phyloP scores from a whole-genome alignment of 129 eudicot species.

The Smallanthus sonchifolius region DNA sequence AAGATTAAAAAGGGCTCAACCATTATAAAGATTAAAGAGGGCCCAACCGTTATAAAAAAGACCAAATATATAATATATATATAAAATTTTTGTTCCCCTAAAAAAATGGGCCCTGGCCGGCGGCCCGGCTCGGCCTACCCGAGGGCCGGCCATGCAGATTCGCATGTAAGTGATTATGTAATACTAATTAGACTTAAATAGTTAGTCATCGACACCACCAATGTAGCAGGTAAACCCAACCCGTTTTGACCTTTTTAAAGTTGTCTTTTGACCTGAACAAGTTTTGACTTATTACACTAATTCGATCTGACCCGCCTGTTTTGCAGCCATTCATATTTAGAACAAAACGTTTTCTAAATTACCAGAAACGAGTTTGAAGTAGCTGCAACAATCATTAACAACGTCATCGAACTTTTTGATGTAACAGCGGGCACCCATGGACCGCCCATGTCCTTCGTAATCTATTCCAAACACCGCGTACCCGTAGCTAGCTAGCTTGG shows the following conservation, averaged over 20 bases:
- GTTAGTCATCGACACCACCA: no score
- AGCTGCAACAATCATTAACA: constrained; percentile 59
- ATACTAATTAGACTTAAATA: no score
- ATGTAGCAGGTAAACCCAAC: neutral
- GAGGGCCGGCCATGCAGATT: no score
- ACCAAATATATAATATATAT: no score
- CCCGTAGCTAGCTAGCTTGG: constrained; percentile 69
- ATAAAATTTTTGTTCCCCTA: no score
- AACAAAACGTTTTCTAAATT: neutral
- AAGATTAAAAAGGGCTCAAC: no score
- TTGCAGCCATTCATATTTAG: neutral
- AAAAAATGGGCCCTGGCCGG: no score
- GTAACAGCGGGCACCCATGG: constrained; percentile 97
- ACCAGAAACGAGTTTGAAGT: constrained; percentile 73
- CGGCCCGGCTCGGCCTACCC: no score
- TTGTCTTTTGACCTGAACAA: neutral
- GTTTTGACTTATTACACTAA: neutral
- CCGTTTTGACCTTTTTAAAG: no score
- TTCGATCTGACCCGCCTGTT: neutral
- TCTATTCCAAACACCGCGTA: constrained; percentile 88
- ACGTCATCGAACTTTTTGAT: constrained; percentile 76
- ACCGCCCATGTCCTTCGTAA: constrained; percentile 95
- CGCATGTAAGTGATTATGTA: no score
- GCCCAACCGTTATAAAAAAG: no score
- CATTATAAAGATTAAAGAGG: no score